Conservation (phyloP, 305 asterid species). For the Fraxinus xanthoxyloides region DNA sequence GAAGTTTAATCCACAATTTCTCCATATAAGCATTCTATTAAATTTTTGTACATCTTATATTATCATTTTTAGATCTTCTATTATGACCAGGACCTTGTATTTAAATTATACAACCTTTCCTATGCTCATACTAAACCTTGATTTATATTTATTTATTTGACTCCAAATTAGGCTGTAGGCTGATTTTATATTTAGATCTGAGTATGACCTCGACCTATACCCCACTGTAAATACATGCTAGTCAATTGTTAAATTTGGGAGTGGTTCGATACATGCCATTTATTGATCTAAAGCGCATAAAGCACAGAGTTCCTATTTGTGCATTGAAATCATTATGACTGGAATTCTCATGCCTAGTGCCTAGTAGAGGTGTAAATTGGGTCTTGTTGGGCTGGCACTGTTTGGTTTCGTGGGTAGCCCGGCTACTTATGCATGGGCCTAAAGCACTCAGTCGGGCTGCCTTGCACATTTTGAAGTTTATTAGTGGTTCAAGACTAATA, state of each 20-base stretch:
- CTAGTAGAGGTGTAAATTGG: neutral
- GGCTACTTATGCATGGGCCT: neutral
- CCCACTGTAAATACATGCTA: neutral
- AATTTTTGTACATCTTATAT: neutral
- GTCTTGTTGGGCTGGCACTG: neutral
- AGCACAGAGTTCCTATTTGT: neutral
- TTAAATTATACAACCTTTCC: neutral
- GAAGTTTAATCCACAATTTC: neutral
- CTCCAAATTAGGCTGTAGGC: neutral
- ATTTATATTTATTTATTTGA: neutral
- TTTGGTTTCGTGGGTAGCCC: neutral
- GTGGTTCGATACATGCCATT: neutral
- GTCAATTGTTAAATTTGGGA: neutral
- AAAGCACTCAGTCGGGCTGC: neutral
- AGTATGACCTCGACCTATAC: neutral
- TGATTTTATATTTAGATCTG: neutral
- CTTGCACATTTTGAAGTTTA: neutral
- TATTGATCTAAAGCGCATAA: neutral
- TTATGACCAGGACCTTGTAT: neutral
- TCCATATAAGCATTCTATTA: neutral
- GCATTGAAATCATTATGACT: neutral
- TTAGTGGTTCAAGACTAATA: neutral
- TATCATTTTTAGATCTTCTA: too few relatives aligned
- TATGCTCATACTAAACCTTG: neutral
- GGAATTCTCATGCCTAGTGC: neutral